These are phyloP conservation scores for Trichoderma lentiforme DNA, from an alignment of 2,329 filamentous ascomycete species.

Conservation along the genomic window DNA sequence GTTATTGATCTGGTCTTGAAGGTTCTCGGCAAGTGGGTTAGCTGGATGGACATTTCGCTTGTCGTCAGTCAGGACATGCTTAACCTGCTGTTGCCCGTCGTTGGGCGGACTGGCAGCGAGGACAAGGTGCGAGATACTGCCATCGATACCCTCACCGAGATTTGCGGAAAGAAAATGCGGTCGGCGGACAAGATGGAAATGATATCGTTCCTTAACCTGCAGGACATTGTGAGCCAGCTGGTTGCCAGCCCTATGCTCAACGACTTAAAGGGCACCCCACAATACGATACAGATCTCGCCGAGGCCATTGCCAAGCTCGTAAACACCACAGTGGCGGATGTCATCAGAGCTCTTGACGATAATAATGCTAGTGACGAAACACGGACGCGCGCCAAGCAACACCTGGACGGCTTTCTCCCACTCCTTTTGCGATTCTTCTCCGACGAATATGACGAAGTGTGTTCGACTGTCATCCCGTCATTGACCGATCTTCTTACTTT, in stretches of 20 bases:
- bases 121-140: conserved; percentile 86
- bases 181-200: conserved; percentile 89
- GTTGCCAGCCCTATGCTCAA: conserved; percentile 77
- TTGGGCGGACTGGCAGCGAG: conserved; percentile 69
- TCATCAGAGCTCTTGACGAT: conserved; percentile 82
- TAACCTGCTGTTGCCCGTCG: conserved; percentile 77
- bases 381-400: conserved; percentile 71
- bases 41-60: conserved; percentile 95
- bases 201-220: conserved; percentile 85
- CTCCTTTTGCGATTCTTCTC: conserved; percentile 91
- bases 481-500: conserved; percentile 90
- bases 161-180: conserved; percentile 97
- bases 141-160: conserved; percentile 92
- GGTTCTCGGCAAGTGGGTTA: conserved; percentile 95
- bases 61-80: conserved; percentile 90
- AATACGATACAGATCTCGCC: conserved; percentile 92
- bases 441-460: conserved; percentile 97
- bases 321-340: conserved; percentile 82
- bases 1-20: conserved; percentile 86
- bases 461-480: conserved; percentile 89
- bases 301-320: conserved; percentile 94
- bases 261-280: conserved; percentile 73
- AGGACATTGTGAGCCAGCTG: conserved; percentile 80
- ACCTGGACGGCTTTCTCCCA: conserved; percentile 80
- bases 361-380: conserved; percentile 57